Base-by-base conservation (phyloP, 352 stramenopile genomes). In the Phytophthora colocasiae region DNA sequence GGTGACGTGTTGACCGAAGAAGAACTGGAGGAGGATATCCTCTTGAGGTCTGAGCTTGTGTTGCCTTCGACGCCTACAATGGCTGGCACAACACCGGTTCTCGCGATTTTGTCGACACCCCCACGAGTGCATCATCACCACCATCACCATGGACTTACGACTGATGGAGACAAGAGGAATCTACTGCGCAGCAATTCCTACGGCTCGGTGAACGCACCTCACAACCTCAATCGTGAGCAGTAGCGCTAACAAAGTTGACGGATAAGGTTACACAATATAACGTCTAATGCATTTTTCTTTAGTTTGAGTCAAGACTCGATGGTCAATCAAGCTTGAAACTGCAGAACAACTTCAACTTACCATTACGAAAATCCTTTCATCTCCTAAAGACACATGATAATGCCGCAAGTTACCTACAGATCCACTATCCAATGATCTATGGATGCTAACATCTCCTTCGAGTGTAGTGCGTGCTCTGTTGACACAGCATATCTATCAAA, bases 11-110 rank as follows among this genome's bases (percentile, higher is more conserved):
- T 62, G 9, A 66, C 48, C 5, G 71, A 70, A 31, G 52, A 51
- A 11, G 83, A 94, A 53, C 75, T 92, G 65, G 66, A 80, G 40
- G 78, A 88, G 43, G 83, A 94, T 46, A 80, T 93, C 7, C 58
- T 73, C 39, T 53, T 90, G 64, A 81, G 83, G 12, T 80, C 74
- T 12, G 85, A 80, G 47, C 81, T 86, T 45, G 78, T 89, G 51
- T 56, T 80, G 27, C 78, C 81, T 8, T 80, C 82, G 43, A 92
- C 85, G 38, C 80, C 81, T 14, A 85, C 77, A 17, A 89, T 89
- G 72, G 85, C 80, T 3, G 75, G 76, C 22, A 69, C 69, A 43
- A 87, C 77, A 39, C 84, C 81, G 1, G 75, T 91, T 11, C 55
- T 89, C 34, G 85, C 81, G 6, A 85, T 79, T 48, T 68, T 92